Evolutionary conservation across 2,329 filamentous ascomycete species (phyloP).

Genomic region (Cercospora sp.): DNA sequence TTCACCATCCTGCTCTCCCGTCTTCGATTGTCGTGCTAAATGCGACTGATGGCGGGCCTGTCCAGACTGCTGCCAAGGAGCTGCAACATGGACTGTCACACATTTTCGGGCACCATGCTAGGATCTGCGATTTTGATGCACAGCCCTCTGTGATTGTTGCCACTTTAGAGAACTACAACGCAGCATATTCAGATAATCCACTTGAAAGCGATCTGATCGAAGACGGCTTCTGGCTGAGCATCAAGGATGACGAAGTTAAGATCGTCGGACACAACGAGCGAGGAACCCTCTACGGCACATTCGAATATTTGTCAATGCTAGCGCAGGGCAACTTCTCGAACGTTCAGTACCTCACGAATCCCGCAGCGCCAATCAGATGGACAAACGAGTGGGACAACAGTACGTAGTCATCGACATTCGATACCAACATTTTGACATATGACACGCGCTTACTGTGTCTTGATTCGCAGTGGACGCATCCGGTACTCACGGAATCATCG

Average conservation of each 20-base stretch:
- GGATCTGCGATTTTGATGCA: constrained; percentile 33
- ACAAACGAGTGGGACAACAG: constrained; percentile 72
- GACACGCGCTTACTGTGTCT: background rate
- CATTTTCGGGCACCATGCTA: constrained; percentile 53
- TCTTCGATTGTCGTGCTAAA: constrained; percentile 57
- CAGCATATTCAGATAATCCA: constrained; percentile 32
- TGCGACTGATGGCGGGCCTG: constrained; percentile 49
- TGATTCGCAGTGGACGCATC: constrained; percentile 11
- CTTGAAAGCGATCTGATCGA: constrained; percentile 44
- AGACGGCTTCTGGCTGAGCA: constrained; percentile 64
- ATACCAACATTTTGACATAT: background rate
- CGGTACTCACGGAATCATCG: constrained; percentile 47
- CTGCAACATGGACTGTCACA: constrained; percentile 58
- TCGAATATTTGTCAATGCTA: constrained; percentile 67
- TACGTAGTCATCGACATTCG: constrained; percentile 55
- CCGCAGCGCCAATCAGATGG: constrained; percentile 65
- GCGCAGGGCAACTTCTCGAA: constrained; percentile 58
- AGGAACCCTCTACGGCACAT: constrained; percentile 67
- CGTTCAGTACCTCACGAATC: constrained; percentile 54
- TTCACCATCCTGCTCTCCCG: constrained; percentile 57
- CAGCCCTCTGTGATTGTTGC: constrained; percentile 51
- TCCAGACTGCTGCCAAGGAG: constrained; percentile 57
- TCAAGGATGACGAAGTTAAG: constrained; percentile 48
- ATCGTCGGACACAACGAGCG: constrained; percentile 67
- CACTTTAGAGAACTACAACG: constrained; percentile 48